A percentile compares a stretch with the other conserved stretches of the same genome.
Conservation (phyloP, 2,329 filamentous ascomycete species). For the Grosmannia penicillata region DNA sequence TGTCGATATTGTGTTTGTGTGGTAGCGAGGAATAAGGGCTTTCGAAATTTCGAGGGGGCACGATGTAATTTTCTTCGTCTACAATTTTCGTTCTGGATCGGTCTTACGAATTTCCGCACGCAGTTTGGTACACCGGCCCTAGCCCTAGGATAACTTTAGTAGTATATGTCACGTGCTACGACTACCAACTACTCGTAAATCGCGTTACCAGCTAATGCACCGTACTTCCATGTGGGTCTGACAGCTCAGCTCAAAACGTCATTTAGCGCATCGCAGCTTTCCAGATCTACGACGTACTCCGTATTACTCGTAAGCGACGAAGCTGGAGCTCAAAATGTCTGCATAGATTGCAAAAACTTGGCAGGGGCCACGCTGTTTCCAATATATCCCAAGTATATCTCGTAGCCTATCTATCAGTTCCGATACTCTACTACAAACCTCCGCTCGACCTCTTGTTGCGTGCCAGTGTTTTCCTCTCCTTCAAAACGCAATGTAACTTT, state of each 20-base stretch:
- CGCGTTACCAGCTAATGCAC: no score
- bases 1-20: slow-evolving; percentile 9
- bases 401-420: slow-evolving; percentile 6
- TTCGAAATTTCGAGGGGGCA: background rate
- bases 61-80: slow-evolving; percentile 2
- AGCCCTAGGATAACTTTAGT: slow-evolving; percentile 1
- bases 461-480: slow-evolving; percentile 60
- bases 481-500: slow-evolving; percentile 61
- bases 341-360: background rate
- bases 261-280: no score
- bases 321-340: no score
- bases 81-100: background rate
- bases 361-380: background rate
- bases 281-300: no score
- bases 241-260: no score
- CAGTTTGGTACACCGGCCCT: background rate
- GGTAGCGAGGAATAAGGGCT: background rate
- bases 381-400: no score
- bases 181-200: background rate
- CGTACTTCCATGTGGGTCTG: no score
- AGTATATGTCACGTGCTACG: background rate
- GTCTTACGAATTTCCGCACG: slow-evolving; percentile 3
- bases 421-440: slow-evolving; percentile 65
- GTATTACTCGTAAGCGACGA: no score
- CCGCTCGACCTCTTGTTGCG: slow-evolving; percentile 60